phyloP scores from a whole-genome alignment of 2,329 filamentous ascomycete genomes.

The Clonostachys sp. region DNA sequence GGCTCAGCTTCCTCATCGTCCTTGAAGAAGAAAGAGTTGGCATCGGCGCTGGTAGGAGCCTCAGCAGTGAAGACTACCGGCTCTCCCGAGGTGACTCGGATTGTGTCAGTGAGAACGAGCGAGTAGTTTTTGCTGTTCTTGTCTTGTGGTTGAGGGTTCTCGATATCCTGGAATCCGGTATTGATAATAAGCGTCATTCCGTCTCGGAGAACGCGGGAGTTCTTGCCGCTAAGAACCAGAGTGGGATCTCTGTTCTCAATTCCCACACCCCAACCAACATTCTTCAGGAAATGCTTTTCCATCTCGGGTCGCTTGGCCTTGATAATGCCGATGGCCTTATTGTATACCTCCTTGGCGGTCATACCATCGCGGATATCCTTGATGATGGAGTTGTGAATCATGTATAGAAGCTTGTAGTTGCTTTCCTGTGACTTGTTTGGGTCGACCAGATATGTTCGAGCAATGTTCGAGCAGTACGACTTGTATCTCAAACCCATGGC shows the following conservation, averaged over 20 bases:
- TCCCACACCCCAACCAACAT: constrained; percentile 86
- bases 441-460: constrained; percentile 91
- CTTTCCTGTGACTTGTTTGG: constrained; percentile 94
- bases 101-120: constrained; percentile 85
- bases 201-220: constrained; percentile 76
- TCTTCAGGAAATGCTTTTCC: constrained; percentile 92
- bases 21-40: constrained; percentile 97
- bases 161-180: constrained; percentile 84
- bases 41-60: constrained; percentile 85
- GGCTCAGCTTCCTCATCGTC: constrained; percentile 87
- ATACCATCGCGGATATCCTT: constrained; percentile 88
- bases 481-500: constrained; percentile 92
- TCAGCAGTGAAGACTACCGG: constrained; percentile 90
- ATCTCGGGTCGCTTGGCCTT: constrained; percentile 91
- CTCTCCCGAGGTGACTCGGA: constrained; percentile 77
- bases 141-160: constrained; percentile 82
- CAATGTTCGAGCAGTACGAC: constrained; percentile 90
- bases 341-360: constrained; percentile 83
- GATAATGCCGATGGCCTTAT: constrained; percentile 75
- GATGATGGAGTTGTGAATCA: constrained; percentile 83
- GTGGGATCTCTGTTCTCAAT: constrained; percentile 86
- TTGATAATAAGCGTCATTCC: constrained; percentile 95
- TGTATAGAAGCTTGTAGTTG: constrained; percentile 84
- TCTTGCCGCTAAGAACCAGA: constrained; percentile 83
- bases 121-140: constrained; percentile 88